phyloP scores from a whole-genome alignment of 129 eudicot genomes.

The Centella asiatica region DNA sequence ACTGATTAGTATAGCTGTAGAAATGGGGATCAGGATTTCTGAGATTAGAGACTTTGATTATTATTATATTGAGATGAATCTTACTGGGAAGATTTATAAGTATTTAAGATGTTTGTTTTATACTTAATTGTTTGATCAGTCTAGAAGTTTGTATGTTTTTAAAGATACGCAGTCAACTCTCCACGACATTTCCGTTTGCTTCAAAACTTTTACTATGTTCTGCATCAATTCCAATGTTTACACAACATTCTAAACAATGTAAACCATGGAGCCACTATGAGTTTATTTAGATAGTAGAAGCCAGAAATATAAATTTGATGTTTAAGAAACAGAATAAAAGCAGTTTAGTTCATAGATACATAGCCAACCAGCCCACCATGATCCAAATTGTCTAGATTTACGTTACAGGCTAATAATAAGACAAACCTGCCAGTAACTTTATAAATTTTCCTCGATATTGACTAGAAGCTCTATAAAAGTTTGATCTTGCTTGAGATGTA shows the following conservation, averaged over 20 bases:
- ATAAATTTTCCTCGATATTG: too few species aligned
- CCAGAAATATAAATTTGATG: too few species aligned
- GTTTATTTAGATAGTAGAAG: too few species aligned
- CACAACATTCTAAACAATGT: too few species aligned
- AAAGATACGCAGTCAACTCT: conserved; percentile 9
- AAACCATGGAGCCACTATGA: too few species aligned
- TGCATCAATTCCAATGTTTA: too few species aligned
- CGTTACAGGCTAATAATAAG: conserved; percentile 6
- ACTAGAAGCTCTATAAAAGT: neutral
- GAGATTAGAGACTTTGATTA: conserved; percentile 14
- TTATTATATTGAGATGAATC: conserved; percentile 1
- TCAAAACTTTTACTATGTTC: neutral
- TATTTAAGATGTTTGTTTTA: neutral
- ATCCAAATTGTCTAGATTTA: conserved; percentile 6
- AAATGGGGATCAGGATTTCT: neutral
- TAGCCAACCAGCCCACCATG: conserved; percentile 5
- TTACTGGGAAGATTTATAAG: conserved; percentile 8
- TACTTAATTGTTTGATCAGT: neutral
- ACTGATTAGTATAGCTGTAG: neutral
- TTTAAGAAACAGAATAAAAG: neutral
- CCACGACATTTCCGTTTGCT: neutral
- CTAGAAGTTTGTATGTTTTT: conserved; percentile 1
- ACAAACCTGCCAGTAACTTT: too few species aligned
- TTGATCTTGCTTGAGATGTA: neutral
- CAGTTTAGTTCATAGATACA: too few species aligned